A percentile compares a stretch with the other conserved stretches of the same genome.
Evolutionary conservation across 148 eudicot genomes (phyloP).

Genomic region (Agrostemma githago): DNA sequence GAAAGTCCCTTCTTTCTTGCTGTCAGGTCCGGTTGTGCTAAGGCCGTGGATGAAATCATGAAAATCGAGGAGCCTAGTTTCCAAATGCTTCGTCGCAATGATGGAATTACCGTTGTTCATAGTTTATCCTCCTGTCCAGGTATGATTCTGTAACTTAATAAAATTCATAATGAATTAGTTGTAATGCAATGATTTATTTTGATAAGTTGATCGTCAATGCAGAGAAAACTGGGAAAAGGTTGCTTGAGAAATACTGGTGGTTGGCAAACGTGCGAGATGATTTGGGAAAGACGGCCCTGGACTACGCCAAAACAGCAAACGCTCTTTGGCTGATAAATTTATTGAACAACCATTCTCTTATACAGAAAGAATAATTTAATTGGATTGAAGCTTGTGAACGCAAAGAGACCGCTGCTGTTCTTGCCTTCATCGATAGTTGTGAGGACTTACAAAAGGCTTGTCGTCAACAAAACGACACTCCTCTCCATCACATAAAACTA

Average conservation of each 20-base stretch:
- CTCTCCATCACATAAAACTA: constrained; percentile 17
- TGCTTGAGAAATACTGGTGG: constrained; percentile 9
- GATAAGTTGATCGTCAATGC: neutral
- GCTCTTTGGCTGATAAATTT: constrained; percentile 7
- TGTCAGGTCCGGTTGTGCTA: neutral
- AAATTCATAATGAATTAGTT: too few relatives aligned
- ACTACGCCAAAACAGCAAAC: neutral
- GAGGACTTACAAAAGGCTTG: constrained; percentile 4
- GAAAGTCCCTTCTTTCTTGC: constrained; percentile 13
- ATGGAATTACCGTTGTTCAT: constrained; percentile 3
- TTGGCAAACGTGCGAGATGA: neutral
- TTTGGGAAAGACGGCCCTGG: neutral
- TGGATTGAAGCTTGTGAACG: constrained; percentile 11
- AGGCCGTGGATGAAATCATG: neutral
- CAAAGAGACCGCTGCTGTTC: constrained; percentile 7
- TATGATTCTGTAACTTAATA: neutral
- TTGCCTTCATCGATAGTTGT: constrained; percentile 8
- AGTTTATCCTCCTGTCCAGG: neutral
- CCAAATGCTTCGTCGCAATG: neutral
- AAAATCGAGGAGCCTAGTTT: neutral
- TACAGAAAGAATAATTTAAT: neutral
- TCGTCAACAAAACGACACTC: constrained; percentile 18
- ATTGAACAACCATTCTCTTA: neutral
- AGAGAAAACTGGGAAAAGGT: constrained; percentile 3
- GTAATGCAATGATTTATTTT: neutral